Base-by-base conservation (phyloP, 345 rosid species). In the Streptanthus diversifolius region DNA sequence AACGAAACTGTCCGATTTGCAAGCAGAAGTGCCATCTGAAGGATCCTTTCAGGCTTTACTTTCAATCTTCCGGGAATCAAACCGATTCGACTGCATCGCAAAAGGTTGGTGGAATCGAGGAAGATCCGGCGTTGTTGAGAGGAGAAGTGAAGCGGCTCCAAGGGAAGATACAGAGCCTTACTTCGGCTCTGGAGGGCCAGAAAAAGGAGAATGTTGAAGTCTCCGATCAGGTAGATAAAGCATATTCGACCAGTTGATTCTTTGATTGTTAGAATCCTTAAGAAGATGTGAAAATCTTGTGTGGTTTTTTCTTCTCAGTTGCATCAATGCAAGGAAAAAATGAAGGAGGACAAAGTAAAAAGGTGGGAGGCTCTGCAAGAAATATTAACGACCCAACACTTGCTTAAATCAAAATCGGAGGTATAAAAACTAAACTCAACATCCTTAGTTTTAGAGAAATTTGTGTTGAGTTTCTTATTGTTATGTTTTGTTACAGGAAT, bases 1-100 rank as follows among this genome's bases (percentile, higher is more conserved):
- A 91, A 78, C 80, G 85, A 53, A 90, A 75, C 15, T 95, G 98
- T 78, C 99, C 98, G 14, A 86, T 92, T 48, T 95, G 97, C 76
- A 92, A 95, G 80, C 96, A 88, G 84, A 77, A 64, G 4, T 95
- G 98, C 48, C 19, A 58, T 5, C 66, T 74, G 7, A 78, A 77
- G 43, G 80, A 83, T 62, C 93, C 70, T 22, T 71, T 72, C 7
- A 84, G 97, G 47, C 91, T 95, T 59, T 95, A 90, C 74, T 95
- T 92, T 45, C 99, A 95, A 62, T 92, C 98, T 5, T 58, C 86
- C 4, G 99, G 90, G 57, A 85, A 86, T 13, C 83, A 76, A 24
- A 69, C 55, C 30, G 91, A 87, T 24, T 40, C 78, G 11, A 7
- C 5, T 10, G 39, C 30, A 21, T 60, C 89, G 1, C 81, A 68